phyloP scores from a whole-genome alignment of 2,329 filamentous ascomycete genomes.

The Botryotinia narcissicola region DNA sequence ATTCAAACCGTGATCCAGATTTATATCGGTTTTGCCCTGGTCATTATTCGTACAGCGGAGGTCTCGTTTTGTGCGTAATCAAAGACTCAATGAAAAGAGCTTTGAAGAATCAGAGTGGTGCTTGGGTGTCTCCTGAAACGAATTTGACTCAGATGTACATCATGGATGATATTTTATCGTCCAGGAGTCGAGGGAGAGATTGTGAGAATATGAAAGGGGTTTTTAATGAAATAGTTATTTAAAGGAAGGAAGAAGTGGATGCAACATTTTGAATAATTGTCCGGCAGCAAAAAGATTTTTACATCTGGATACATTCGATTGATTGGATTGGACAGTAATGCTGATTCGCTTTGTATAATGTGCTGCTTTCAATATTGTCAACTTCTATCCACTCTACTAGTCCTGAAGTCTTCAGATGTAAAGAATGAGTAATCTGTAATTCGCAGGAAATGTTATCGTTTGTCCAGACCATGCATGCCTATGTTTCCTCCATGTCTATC shows the following conservation, averaged over 20 bases:
- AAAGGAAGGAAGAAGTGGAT: not conserved
- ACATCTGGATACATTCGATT: too few relatives aligned
- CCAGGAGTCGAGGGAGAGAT: not conserved
- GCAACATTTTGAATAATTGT: not conserved
- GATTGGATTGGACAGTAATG: not conserved
- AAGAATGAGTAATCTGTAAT: not conserved
- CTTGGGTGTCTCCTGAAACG: not conserved
- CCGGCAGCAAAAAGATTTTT: not conserved
- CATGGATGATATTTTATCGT: not conserved
- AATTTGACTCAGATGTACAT: not conserved
- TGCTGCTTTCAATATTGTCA: not conserved
- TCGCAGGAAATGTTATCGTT: not conserved
- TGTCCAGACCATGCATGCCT: not conserved
- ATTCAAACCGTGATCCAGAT: not conserved
- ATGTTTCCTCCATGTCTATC: too few relatives aligned
- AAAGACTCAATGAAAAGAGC: not conserved
- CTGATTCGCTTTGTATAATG: not conserved
- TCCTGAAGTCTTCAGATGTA: not conserved
- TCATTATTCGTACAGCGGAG: rapidly evolving
- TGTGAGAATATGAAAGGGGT: not conserved
- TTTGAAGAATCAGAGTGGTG: not conserved
- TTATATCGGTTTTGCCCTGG: not conserved
- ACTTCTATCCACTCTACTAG: not conserved
- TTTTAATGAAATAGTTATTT: not conserved
- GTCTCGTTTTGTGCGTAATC: not conserved